Evolutionary conservation across 352 stramenopile genomes (phyloP).

Genomic region (Globisporangium acanthophoron): DNA sequence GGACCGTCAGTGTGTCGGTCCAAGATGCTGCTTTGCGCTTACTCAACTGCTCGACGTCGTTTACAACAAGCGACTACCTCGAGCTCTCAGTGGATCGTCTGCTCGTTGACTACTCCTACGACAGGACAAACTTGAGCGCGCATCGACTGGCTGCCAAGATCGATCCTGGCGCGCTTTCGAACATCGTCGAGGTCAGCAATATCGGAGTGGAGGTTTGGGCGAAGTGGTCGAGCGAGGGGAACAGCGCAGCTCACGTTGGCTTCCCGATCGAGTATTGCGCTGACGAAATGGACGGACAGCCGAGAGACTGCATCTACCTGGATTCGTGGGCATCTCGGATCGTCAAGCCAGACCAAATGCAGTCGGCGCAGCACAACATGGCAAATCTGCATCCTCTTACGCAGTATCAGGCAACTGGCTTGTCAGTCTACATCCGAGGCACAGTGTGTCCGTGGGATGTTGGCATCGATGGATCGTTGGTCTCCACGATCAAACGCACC

Average conservation of each 20-base stretch:
- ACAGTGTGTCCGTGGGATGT: constrained; percentile 25
- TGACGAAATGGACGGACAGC: background rate
- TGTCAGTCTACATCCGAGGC: constrained; percentile 41
- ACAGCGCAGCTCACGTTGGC: constrained; percentile 34
- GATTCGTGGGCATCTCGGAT: constrained; percentile 11
- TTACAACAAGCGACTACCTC: constrained; percentile 49
- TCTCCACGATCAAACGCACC: constrained; percentile 16
- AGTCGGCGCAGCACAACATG: background rate
- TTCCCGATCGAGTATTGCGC: constrained; percentile 39
- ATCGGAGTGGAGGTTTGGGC: constrained; percentile 41
- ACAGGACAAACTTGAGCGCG: constrained; percentile 31
- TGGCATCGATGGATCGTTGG: constrained; percentile 1
- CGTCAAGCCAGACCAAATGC: constrained; percentile 6
- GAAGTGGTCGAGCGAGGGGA: constrained; percentile 27
- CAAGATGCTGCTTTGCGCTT: constrained; percentile 41
- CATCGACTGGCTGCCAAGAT: constrained; percentile 51
- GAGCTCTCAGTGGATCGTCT: constrained; percentile 35
- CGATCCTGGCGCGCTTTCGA: constrained; percentile 55
- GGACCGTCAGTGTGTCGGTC: constrained; percentile 30
- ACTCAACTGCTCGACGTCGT: constrained; percentile 35
- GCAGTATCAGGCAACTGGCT: constrained; percentile 24
- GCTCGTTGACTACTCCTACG: constrained; percentile 24
- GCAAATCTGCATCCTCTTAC: constrained; percentile 12
- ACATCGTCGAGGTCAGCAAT: constrained; percentile 54
- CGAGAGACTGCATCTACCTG: constrained; percentile 7